Base-by-base conservation (phyloP, 1,139 yeast genomes). In the Pichia sp. region DNA sequence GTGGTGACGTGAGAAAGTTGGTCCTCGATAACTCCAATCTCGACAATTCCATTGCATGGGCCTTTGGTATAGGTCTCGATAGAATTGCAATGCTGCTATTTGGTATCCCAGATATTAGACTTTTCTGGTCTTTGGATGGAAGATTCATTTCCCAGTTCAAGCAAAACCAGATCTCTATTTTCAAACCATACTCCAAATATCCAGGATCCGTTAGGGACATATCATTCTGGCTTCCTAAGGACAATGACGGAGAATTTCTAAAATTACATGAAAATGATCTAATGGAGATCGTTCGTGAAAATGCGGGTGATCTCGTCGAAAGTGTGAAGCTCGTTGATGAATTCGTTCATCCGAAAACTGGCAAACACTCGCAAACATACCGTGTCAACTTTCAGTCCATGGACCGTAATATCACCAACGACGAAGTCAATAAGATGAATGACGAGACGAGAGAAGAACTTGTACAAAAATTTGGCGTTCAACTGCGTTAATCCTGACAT, bases 51-150 rank as follows among this genome's bases (percentile, higher is more conserved):
- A 74, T 86, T 37, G 94, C 96, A 7, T 91, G 98, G 98, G 99
- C 98, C 0, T 91, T 93, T 62, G 99, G 99, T 9, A 69, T 93
- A 37, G 99, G 99, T 0, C 66, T 91, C 35, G 99, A 91, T 58
- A 72, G 99, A 53, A 77, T 91, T 41, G 98, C 98, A 33, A 91
- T 91, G 98, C 64, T 91, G 15, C 66, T 91, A 38, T 91, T 88
- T 62, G 96, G 93, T 17, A 82, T 91, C 34, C 97, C 97, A 3
- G 99, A 91, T 57, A 91, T 91, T 45, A 70, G 99, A 46, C 64
- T 91, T 32, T 85, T 91, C 61, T 91, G 99, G 99, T 72, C 96
- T 1, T 53, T 62, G 30, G 97, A 93, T 60, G 77, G 75, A 41
- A 67, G 96, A 39, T 91, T 91, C 57, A 60, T 69, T 29, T 60